Evolutionary conservation across 345 rosid species (phyloP).

Genomic region (Lepidium didymum): DNA sequence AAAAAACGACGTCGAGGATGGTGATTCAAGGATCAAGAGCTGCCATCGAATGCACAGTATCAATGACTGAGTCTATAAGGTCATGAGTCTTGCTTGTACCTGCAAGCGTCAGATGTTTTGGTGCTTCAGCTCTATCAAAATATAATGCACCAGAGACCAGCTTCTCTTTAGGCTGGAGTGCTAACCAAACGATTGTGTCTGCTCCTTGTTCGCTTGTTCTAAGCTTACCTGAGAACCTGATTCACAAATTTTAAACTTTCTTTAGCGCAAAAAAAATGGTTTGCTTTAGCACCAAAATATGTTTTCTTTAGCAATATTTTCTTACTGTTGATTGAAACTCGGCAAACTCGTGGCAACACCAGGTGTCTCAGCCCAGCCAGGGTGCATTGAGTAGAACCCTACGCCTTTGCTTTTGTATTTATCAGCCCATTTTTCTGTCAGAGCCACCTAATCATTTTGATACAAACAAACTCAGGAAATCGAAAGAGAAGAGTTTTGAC

Average conservation of each 20-base stretch:
- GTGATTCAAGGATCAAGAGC: conserved; percentile 8
- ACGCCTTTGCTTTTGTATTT: conserved; percentile 61
- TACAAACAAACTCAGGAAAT: background rate
- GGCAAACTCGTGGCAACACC: conserved; percentile 76
- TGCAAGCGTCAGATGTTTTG: conserved; percentile 63
- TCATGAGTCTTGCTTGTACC: conserved; percentile 55
- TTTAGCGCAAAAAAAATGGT: background rate
- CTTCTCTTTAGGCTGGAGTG: conserved; percentile 74
- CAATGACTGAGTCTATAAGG: conserved; percentile 41
- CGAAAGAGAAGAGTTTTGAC: background rate
- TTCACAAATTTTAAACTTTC: background rate
- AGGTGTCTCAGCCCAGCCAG: conserved; percentile 93
- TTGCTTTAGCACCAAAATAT: background rate
- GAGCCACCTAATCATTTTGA: conserved; percentile 47
- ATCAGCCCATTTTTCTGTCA: conserved; percentile 77
- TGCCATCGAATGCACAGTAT: conserved; percentile 43
- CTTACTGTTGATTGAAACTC: conserved; percentile 47
- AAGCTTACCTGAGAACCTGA: conserved; percentile 70
- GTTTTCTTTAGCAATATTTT: background rate
- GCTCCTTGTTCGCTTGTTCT: conserved; percentile 84
- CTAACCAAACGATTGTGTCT: conserved; percentile 76
- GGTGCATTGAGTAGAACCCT: conserved; percentile 88
- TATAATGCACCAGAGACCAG: conserved; percentile 68
- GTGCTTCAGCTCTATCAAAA: conserved; percentile 78
- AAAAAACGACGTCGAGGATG: background rate